Evolutionary conservation across 306 rosid species (phyloP).

Genomic region (Prunus kanzakura): DNA sequence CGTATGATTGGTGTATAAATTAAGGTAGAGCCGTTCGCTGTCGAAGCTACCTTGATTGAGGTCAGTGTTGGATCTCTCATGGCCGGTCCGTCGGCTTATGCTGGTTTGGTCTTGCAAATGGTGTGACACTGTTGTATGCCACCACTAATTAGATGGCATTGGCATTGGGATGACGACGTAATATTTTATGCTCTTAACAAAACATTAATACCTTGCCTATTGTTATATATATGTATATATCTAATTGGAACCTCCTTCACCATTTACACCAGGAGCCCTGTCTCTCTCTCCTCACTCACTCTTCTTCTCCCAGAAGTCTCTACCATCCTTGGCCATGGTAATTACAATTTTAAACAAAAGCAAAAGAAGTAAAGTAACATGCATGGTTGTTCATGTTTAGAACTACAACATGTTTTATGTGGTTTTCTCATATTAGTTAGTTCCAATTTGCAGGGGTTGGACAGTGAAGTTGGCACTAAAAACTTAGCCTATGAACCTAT

Average conservation of each 20-base stretch:
- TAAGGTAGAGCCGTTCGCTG: neutral
- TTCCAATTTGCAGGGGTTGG: conserved; percentile 6
- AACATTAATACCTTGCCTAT: neutral
- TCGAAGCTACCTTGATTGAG: neutral
- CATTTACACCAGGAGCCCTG: neutral
- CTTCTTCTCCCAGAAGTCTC: neutral
- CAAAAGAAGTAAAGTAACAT: neutral
- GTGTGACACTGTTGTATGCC: conserved; percentile 7
- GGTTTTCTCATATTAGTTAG: neutral
- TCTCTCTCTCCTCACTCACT: neutral
- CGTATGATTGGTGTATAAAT: neutral
- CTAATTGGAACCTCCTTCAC: neutral
- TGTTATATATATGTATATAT: neutral
- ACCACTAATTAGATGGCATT: neutral
- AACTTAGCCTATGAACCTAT: neutral
- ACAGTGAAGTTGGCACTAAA: conserved; percentile 4
- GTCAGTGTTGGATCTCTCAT: neutral
- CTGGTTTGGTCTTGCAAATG: neutral
- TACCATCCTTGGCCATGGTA: conserved; percentile 4
- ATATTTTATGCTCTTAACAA: neutral
- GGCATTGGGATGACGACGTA: neutral
- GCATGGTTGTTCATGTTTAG: neutral
- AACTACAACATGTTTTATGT: neutral
- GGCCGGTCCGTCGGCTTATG: conserved; percentile 13
- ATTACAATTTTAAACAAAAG: neutral